Evolutionary conservation across 768 basidiomycete genomes (phyloP).

Genomic region (Exidia glandulosa): DNA sequence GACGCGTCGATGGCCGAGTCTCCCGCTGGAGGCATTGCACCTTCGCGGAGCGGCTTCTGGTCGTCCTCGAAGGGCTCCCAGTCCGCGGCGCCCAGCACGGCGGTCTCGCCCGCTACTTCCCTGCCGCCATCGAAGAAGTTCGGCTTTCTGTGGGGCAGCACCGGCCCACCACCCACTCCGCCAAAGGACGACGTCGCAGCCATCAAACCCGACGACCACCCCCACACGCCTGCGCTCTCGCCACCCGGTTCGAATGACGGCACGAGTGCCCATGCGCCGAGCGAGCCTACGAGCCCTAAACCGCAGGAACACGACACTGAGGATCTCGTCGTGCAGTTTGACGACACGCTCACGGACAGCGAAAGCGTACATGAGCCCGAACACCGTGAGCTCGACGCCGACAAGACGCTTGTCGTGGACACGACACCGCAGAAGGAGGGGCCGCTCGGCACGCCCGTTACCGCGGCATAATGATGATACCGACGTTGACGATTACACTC

Average conservation of each 20-base stretch:
- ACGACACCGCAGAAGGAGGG: background rate
- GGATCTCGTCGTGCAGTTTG: background rate
- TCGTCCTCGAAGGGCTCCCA: background rate
- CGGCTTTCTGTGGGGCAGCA: background rate
- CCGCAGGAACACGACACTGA: background rate
- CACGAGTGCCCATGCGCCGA: background rate
- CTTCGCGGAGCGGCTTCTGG: constrained; percentile 2
- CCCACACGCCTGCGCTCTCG: background rate
- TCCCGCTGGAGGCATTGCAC: background rate
- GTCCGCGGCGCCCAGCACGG: background rate
- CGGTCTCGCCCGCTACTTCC: background rate
- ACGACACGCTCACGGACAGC: background rate
- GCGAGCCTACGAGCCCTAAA: background rate
- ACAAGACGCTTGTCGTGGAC: background rate
- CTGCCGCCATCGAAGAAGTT: background rate
- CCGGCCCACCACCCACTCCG: background rate
- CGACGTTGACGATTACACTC: no score
- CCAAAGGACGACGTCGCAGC: no score
- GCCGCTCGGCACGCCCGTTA: background rate
- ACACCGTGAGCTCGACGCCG: no score
- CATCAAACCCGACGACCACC: background rate
- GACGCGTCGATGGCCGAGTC: background rate
- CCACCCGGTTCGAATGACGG: background rate
- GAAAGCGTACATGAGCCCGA: background rate
- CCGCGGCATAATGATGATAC: background rate